A percentile compares a stretch with the other conserved stretches of the same genome.
These are phyloP conservation scores for Scopulariopsis brevicaulis DNA, from an alignment of 2,329 filamentous ascomycete genomes.

Conservation along the genomic window DNA sequence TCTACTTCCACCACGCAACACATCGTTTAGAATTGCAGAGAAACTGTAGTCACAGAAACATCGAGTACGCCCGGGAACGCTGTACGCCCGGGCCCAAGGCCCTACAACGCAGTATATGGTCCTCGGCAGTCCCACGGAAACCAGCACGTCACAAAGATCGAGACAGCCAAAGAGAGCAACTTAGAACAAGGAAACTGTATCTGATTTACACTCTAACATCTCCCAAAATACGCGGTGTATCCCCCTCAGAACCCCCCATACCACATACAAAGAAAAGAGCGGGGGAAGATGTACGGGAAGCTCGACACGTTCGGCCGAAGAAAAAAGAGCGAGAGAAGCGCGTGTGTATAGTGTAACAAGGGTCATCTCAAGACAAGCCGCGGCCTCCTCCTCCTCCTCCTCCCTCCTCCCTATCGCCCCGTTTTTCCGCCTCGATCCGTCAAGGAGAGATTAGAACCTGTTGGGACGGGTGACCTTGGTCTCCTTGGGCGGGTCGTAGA, in stretches of 20 bases:
- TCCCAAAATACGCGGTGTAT: constrained; percentile 6
- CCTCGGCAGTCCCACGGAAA: background rate
- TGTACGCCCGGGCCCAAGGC: no score
- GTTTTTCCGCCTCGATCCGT: background rate
- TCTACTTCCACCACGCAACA: no score
- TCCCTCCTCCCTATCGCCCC: background rate
- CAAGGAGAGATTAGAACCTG: constrained; percentile 11
- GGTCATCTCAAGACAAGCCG: background rate
- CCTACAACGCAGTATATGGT: background rate
- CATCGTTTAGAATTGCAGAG: no score
- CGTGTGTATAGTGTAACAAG: no score
- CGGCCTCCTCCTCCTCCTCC: background rate
- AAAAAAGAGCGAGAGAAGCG: no score
- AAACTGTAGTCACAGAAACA: no score
- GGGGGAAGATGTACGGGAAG: background rate
- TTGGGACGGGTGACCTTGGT: constrained; percentile 35
- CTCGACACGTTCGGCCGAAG: background rate
- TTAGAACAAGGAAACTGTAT: constrained; percentile 13
- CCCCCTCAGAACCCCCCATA: background rate
- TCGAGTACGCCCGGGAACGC: no score
- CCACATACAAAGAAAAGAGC: constrained; percentile 3
- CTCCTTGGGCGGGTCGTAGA: constrained; percentile 66
- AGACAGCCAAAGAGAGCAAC: background rate
- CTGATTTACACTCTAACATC: constrained; percentile 39
- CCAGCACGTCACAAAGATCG: background rate